Conservation (phyloP, 2,329 filamentous ascomycete species). For the Aspergillus ibericus region DNA sequence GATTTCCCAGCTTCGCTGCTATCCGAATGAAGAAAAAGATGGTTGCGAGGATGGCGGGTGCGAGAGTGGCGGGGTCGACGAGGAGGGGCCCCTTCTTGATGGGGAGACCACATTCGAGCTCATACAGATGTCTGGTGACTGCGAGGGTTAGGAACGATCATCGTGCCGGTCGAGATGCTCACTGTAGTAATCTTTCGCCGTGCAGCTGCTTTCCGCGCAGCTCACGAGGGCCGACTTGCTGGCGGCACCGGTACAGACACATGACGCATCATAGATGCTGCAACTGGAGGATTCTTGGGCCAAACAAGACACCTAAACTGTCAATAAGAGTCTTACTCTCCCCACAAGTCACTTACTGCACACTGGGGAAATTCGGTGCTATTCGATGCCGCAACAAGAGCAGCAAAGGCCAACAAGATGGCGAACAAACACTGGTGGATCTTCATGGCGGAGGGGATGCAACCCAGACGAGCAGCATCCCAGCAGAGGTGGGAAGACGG, state of each 20-base stretch:
- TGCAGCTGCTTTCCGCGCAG: conserved; percentile 5
- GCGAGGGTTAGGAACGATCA: conserved; percentile 5
- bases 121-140: conserved; percentile 1
- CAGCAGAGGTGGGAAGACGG: not conserved
- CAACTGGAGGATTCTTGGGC: not conserved
- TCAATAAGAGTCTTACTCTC: too few species aligned
- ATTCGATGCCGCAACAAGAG: not conserved
- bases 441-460: conserved; percentile 1
- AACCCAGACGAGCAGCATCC: not conserved
- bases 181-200: conserved; percentile 10
- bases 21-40: conserved; percentile 17
- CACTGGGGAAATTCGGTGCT: not conserved
- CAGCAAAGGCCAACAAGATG: not conserved
- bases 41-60: conserved; percentile 15
- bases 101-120: conserved; percentile 9
- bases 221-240: not conserved
- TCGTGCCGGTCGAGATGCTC: not conserved
- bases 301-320: not conserved
- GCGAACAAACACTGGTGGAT: not conserved
- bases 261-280: not conserved
- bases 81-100: conserved; percentile 9
- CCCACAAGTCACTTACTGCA: not conserved
- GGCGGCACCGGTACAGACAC: conserved; percentile 3
- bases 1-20: conserved; percentile 9
- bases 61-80: conserved; percentile 12